Evolutionary conservation across 345 rosid species (phyloP).

Genomic region (Hibiscus syriacus): DNA sequence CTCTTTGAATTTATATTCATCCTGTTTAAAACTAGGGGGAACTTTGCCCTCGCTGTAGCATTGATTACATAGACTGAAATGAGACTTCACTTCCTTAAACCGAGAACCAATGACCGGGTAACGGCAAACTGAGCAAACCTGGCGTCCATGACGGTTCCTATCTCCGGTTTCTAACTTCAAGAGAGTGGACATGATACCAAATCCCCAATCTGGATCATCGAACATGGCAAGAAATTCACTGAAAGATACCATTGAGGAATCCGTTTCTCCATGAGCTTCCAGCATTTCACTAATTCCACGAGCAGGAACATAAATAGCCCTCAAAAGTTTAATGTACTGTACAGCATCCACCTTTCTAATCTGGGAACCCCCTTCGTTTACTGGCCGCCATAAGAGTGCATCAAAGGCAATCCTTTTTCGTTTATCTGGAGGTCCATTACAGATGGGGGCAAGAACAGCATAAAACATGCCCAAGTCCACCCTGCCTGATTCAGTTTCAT

Average conservation of each 20-base stretch:
- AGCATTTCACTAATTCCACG: constrained; percentile 53
- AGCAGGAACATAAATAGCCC: constrained; percentile 71
- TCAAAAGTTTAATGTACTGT: constrained; percentile 53
- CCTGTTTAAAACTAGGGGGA: constrained; percentile 61
- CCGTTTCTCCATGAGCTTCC: constrained; percentile 64
- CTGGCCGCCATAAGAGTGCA: constrained; percentile 85
- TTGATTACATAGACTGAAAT: constrained; percentile 80
- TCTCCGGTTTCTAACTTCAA: constrained; percentile 80
- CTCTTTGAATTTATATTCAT: constrained; percentile 77
- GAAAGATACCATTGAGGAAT: constrained; percentile 52
- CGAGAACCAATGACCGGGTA: constrained; percentile 86
- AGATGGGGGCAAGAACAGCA: constrained; percentile 79
- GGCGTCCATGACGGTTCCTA: constrained; percentile 74
- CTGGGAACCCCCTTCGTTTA: constrained; percentile 68
- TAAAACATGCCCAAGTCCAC: constrained; percentile 88
- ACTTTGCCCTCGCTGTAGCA: constrained; percentile 97
- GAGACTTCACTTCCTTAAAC: constrained; percentile 81
- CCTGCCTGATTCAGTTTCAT: constrained; percentile 78
- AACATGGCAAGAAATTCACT: constrained; percentile 77
- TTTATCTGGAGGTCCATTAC: constrained; percentile 68
- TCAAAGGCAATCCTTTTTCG: constrained; percentile 73
- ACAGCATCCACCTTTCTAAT: constrained; percentile 57
- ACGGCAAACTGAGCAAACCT: constrained; percentile 81
- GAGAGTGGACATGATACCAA: constrained; percentile 75
- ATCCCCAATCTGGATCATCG: constrained; percentile 88